Conservation (phyloP, 495 filamentous ascomycete species). For the Chaetomium cochliodes region DNA sequence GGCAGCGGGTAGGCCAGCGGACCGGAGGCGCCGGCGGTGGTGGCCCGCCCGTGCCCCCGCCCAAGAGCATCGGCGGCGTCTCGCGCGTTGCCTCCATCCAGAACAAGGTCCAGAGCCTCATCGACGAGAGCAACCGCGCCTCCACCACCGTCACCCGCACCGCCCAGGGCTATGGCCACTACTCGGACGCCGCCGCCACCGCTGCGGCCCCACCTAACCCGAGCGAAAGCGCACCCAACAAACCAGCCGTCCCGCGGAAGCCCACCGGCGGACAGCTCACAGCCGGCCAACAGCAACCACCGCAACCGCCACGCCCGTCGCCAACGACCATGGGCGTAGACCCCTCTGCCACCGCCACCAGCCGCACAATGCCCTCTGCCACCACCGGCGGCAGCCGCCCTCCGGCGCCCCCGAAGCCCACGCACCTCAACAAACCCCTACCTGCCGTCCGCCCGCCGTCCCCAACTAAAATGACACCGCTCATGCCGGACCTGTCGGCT, state of each 20-base stretch:
- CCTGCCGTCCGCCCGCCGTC: conserved; percentile 35
- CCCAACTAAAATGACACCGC: conserved; percentile 35
- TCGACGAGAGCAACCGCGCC: conserved; percentile 72
- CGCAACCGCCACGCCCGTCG: neutral
- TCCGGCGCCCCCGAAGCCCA: conserved; percentile 51
- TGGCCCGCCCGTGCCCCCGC: conserved; percentile 35
- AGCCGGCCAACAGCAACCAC: too few relatives aligned
- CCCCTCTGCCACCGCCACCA: conserved; percentile 15
- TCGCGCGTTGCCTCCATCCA: conserved; percentile 78
- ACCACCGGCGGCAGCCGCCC: conserved; percentile 30
- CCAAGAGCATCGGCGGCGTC: conserved; percentile 56
- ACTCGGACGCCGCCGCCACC: conserved; percentile 54
- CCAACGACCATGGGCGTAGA: conserved; percentile 1
- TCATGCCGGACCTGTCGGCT: neutral
- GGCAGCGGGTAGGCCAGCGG: conserved; percentile 67
- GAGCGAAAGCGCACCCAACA: conserved; percentile 20
- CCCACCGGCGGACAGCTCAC: conserved; percentile 25
- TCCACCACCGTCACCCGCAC: conserved; percentile 61
- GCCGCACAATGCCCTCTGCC: neutral
- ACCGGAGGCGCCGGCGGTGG: conserved; percentile 38
- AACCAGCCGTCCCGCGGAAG: conserved; percentile 37
- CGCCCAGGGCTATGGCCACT: conserved; percentile 85
- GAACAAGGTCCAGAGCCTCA: conserved; percentile 78
- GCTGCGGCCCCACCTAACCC: conserved; percentile 21
- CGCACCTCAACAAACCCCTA: conserved; percentile 50